These are phyloP conservation scores for Boletales sp. DNA, from an alignment of 768 basidiomycete genomes.

Conservation along the genomic window DNA sequence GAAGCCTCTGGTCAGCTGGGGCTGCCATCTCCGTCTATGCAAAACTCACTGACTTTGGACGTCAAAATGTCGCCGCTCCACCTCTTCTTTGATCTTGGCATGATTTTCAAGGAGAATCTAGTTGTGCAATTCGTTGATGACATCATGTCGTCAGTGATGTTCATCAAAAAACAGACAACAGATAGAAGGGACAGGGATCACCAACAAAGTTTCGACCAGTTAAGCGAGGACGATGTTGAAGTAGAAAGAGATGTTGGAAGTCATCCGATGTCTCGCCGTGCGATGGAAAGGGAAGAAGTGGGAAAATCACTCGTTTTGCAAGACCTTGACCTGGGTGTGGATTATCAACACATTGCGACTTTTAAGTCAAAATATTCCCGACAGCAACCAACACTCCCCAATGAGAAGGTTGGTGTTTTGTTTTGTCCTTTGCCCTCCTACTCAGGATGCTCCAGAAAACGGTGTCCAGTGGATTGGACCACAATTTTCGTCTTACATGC, in stretches of 20 bases:
- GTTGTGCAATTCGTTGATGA: slow-evolving; percentile 50
- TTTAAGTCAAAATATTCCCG: slow-evolving; percentile 5
- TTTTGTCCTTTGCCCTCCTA: not conserved
- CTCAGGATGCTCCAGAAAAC: slow-evolving; percentile 12
- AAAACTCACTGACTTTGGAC: slow-evolving; percentile 15
- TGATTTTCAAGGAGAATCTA: slow-evolving; percentile 35
- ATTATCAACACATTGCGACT: slow-evolving; percentile 33
- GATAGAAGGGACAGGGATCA: not conserved
- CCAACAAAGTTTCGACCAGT: slow-evolving; percentile 3
- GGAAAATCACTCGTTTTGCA: slow-evolving; percentile 51
- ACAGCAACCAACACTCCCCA: slow-evolving; percentile 1
- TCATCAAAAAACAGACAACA: slow-evolving; percentile 6
- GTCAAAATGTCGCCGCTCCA: slow-evolving; percentile 62
- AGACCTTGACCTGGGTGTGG: slow-evolving; percentile 53
- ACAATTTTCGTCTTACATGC: slow-evolving; percentile 38
- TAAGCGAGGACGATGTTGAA: slow-evolving; percentile 12
- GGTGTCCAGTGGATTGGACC: not conserved
- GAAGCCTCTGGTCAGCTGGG: slow-evolving; percentile 13
- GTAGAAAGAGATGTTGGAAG: slow-evolving; percentile 24
- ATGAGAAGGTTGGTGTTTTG: slow-evolving; percentile 15
- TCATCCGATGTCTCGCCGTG: slow-evolving; percentile 12
- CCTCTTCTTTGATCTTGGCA: slow-evolving; percentile 67
- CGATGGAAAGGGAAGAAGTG: slow-evolving; percentile 34
- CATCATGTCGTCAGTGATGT: slow-evolving; percentile 22
- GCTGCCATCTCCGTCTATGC: not conserved